A percentile compares a stretch with the other conserved stretches of the same genome.
phyloP scores from a whole-genome alignment of 495 filamentous ascomycete genomes.

The Trypethelium eluteriae region DNA sequence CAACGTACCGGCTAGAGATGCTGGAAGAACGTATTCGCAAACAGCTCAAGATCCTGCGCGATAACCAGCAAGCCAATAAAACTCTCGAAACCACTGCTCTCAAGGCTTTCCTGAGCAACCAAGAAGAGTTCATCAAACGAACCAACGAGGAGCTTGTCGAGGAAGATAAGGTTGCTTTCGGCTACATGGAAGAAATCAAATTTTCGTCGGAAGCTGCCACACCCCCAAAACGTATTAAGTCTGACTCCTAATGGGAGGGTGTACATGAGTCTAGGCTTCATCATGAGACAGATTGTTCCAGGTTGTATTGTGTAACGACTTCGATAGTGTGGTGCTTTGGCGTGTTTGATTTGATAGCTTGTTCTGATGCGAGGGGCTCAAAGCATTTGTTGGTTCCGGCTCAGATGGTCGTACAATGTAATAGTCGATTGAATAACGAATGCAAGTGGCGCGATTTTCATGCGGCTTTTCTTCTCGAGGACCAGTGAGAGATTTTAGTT shows the following conservation, averaged over 20 bases:
- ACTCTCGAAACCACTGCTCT: constrained; percentile 37
- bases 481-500: neutral
- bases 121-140: constrained; percentile 48
- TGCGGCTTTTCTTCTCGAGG: neutral
- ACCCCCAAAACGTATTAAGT: neutral
- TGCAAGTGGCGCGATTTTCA: neutral
- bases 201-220: constrained; percentile 25
- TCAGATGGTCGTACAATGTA: constrained; percentile 2
- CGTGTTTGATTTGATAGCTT: neutral
- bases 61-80: constrained; percentile 28
- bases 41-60: constrained; percentile 28
- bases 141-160: constrained; percentile 53
- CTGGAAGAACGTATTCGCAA: constrained; percentile 48
- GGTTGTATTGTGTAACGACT: neutral
- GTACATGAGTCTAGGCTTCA: neutral
- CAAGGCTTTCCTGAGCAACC: constrained; percentile 42
- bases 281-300: neutral
- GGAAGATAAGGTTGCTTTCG: constrained; percentile 45
- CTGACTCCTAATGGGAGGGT: neutral
- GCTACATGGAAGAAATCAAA: constrained; percentile 40
- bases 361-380: neutral
- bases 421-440: neutral
- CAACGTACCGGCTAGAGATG: constrained; percentile 64
- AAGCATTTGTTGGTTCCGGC: neutral
- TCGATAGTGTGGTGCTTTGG: neutral